These are phyloP conservation scores for Diaporthe caulivora DNA, from an alignment of 2,329 filamentous ascomycete genomes.

Conservation along the genomic window DNA sequence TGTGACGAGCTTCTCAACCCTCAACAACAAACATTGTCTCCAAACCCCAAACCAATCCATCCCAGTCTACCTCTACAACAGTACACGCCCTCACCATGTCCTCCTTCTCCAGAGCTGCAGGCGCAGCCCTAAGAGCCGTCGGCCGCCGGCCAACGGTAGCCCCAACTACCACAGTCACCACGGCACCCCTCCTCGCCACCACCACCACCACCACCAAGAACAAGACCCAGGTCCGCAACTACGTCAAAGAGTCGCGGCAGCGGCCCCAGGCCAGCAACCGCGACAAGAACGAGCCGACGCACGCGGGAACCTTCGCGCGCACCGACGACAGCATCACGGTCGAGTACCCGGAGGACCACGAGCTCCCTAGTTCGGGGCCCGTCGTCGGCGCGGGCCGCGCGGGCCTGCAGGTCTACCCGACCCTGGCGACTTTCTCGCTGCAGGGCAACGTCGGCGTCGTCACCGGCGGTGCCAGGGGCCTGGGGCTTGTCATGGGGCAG, in stretches of 20 bases:
- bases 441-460: constrained; percentile 87
- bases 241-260: constrained; percentile 46
- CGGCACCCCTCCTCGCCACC: neutral
- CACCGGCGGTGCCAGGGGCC: constrained; percentile 88
- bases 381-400: constrained; percentile 76
- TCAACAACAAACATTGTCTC: neutral
- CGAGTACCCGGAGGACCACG: constrained; percentile 80
- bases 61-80: neutral
- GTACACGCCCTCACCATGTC: constrained; percentile 17
- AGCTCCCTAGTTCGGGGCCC: constrained; percentile 78
- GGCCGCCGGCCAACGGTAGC: constrained; percentile 3
- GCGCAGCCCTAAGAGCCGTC: constrained; percentile 24
- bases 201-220: neutral
- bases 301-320: constrained; percentile 77
- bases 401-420: constrained; percentile 86
- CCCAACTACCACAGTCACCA: neutral
- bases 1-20: neutral
- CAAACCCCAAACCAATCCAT: neutral
- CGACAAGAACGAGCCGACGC: constrained; percentile 44
- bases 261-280: constrained; percentile 44
- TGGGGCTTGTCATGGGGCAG: constrained; percentile 94
- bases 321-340: constrained; percentile 84
- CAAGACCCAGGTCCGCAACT: constrained; percentile 37
- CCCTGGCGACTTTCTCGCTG: constrained; percentile 86
- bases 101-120: constrained; percentile 28